Evolutionary conservation across 495 filamentous ascomycete genomes (phyloP), one percentile per base, ranked within the genome.

Genomic region (Talaromyces proteolyticus): DNA sequence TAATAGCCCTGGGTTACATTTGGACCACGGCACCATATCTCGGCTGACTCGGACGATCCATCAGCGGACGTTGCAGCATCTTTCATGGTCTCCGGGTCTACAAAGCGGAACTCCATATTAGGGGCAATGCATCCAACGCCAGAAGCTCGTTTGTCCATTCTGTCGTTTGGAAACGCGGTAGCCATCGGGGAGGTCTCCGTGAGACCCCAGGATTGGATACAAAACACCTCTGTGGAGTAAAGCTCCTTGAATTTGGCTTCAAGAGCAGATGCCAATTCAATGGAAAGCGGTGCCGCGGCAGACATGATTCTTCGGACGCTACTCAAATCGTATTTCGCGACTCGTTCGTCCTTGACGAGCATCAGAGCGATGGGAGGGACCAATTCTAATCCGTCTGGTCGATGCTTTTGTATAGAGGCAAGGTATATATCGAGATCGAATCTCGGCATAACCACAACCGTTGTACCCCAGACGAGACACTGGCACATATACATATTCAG

Each of bases 181-280:
- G 42, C 53, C 49, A 59, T 24, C 0, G 79, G 79, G 38, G 73
- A 78, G 0, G 79, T 81, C 57, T 82, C 79, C 0, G 85, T 88
- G 71, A 89, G 83, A 16, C 87, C 87, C 79, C 84, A 91, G 0
- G 83, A 86, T 61, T 91, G 88, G n/a, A n/a, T n/a, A n/a, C n/a
- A n/a, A n/a, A n/a, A n/a, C n/a, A n/a, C n/a, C n/a, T n/a, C n/a
- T 22, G 76, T 82, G 3, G 87, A 70, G 47, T 81, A 81, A 24
- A 94, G 68, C 20, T 78, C 75, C 5, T 88, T 70, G 11, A 88
- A 75, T 10, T 75, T 58, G 67, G 79, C 75, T 49, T 89, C 77
- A 3, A 84, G 61, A 5, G 73, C 65, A 26, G 76, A 66, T 8
- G 85, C 82, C 78, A n/a, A 70, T 41, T 94, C 88, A 20, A 68